These are phyloP conservation scores for Nymphaea colorata DNA, from an alignment of 164 flowering plant genomes.

Conservation along the genomic window DNA sequence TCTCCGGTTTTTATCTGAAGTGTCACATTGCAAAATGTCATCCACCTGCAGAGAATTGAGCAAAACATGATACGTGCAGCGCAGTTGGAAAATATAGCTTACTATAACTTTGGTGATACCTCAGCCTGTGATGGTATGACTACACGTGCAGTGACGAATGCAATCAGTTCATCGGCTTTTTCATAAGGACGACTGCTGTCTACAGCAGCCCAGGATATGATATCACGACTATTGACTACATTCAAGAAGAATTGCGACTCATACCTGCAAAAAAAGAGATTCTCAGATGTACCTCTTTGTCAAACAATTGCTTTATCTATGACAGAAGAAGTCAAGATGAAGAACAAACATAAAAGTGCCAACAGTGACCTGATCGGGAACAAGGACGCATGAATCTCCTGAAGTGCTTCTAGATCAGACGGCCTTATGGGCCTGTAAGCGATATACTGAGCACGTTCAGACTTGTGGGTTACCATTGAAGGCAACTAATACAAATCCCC, in stretches of 20 bases:
- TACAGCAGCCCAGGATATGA: slow-evolving; percentile 95
- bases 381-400: slow-evolving; percentile 57
- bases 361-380: slow-evolving; percentile 83
- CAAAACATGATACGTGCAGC: neutral
- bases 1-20: slow-evolving; percentile 43
- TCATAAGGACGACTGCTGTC: slow-evolving; percentile 56
- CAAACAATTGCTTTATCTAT: neutral
- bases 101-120: slow-evolving; percentile 25
- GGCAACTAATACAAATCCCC: neutral
- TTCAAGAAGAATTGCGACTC: slow-evolving; percentile 83
- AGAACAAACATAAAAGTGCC: no score
- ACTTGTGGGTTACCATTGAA: slow-evolving; percentile 45
- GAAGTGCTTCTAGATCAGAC: slow-evolving; percentile 60
- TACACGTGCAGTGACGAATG: slow-evolving; percentile 82
- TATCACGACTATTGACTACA: slow-evolving; percentile 73
- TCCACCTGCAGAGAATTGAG: slow-evolving; percentile 41
- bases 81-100: neutral
- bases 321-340: no score
- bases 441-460: slow-evolving; percentile 37
- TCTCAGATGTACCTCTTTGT: neutral
- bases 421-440: slow-evolving; percentile 66
- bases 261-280: slow-evolving; percentile 40
- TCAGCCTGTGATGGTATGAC: slow-evolving; percentile 76
- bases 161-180: slow-evolving; percentile 69
- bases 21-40: slow-evolving; percentile 56